Percentiles rank a stretch among this genome's conserved stretches.
These are phyloP conservation scores for Hypoxylon trugodes DNA, from an alignment of 495 filamentous ascomycete genomes.

Conservation along the genomic window DNA sequence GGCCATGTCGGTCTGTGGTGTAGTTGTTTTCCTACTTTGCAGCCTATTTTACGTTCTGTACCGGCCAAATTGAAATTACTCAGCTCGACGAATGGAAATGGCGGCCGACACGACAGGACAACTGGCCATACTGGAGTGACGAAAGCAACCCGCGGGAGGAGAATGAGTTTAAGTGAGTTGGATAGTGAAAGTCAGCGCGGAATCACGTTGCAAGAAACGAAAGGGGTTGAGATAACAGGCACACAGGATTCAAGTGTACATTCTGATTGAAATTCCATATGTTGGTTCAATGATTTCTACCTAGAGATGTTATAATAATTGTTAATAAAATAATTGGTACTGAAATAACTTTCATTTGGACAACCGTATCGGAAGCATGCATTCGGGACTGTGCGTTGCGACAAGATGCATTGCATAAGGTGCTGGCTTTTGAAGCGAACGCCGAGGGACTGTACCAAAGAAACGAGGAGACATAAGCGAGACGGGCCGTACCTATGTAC, in stretches of 20 bases:
- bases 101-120: background rate
- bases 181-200: conserved; percentile 33
- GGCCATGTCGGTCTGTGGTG: conserved; percentile 48
- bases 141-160: conserved; percentile 4
- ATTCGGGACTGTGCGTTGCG: too few relatives aligned
- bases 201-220: conserved; percentile 23
- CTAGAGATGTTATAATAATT: too few relatives aligned
- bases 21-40: conserved; percentile 44
- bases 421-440: too few relatives aligned
- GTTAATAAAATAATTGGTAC: too few relatives aligned
- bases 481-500: too few relatives aligned
- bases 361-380: too few relatives aligned
- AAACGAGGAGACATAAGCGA: too few relatives aligned
- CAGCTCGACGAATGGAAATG: conserved; percentile 6
- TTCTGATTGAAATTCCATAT: conserved; percentile 9
- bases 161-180: background rate
- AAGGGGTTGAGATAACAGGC: background rate
- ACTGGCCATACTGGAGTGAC: background rate
- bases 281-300: too few relatives aligned
- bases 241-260: conserved; percentile 1
- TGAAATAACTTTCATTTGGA: too few relatives aligned
- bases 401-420: too few relatives aligned
- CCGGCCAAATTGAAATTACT: conserved; percentile 35
- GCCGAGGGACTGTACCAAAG: too few relatives aligned
- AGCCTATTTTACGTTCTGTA: conserved; percentile 40